Evolutionary conservation across 208 protist genomes (phyloP).

Genomic region (Porcisia deanei): DNA sequence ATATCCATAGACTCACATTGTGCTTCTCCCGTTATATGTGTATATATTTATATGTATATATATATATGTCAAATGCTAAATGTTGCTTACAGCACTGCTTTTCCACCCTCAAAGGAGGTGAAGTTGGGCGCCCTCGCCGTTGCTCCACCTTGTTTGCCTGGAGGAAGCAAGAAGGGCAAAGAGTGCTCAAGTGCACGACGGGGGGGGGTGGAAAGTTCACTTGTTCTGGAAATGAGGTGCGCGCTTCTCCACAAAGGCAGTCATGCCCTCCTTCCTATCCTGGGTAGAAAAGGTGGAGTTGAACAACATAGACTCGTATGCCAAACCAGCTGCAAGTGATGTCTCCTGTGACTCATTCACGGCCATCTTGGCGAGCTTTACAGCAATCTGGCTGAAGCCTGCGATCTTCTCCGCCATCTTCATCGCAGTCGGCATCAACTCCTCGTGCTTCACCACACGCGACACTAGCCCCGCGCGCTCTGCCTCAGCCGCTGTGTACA

Average conservation of each 20-base stretch:
- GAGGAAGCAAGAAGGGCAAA: not conserved
- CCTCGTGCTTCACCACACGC: conserved; percentile 76
- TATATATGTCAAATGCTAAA: no score
- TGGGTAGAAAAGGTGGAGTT: conserved; percentile 90
- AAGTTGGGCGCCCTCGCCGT: not conserved
- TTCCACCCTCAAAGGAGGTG: not conserved
- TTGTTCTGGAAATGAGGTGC: conserved; percentile 81
- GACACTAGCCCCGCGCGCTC: conserved; percentile 86
- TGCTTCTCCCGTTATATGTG: not conserved
- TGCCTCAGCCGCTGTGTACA: conserved; percentile 77
- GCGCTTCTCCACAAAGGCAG: conserved; percentile 93
- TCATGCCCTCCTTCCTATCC: conserved; percentile 93
- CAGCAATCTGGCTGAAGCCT: conserved; percentile 78
- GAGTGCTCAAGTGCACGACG: not conserved
- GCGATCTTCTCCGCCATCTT: conserved; percentile 77
- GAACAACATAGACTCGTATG: conserved; percentile 86
- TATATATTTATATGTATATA: not conserved
- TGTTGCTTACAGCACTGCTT: not conserved
- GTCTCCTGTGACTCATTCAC: conserved; percentile 88
- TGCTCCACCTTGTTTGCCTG: not conserved
- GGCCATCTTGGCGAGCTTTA: conserved; percentile 85
- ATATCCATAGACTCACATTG: not conserved
- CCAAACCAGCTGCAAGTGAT: conserved; percentile 72
- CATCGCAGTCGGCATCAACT: conserved; percentile 61
- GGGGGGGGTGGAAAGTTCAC: conserved; percentile 21